Conservation (phyloP, 176 grass and related monocot species). For the Dactylis glomerata region DNA sequence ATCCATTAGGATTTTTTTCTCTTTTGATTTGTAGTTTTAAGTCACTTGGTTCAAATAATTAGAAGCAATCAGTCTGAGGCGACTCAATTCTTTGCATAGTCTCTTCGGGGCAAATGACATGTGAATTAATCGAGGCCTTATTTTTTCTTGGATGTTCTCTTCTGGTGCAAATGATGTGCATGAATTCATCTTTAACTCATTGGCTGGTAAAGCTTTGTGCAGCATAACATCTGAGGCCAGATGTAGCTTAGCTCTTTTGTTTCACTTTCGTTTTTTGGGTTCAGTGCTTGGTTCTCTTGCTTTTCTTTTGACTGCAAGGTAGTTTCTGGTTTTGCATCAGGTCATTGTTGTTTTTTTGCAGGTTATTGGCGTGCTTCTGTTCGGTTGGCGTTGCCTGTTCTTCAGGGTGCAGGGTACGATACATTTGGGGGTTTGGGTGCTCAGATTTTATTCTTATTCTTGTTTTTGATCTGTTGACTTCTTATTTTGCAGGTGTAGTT, state of each 20-base stretch:
- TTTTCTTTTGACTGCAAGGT: background rate
- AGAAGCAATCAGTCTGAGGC: too few species aligned
- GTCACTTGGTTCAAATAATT: background rate
- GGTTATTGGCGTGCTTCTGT: background rate
- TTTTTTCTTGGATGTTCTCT: background rate
- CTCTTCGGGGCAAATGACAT: background rate
- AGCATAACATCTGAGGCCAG: background rate
- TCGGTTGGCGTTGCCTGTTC: background rate
- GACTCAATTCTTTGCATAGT: background rate
- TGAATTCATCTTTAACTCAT: background rate
- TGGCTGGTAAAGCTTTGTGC: background rate
- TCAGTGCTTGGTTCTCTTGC: background rate
- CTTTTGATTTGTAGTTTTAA: too few species aligned
- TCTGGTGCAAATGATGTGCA: background rate
- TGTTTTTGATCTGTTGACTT: background rate
- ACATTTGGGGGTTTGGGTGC: background rate
- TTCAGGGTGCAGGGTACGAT: background rate
- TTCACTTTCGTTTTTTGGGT: too few species aligned
- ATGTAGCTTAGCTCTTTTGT: background rate
- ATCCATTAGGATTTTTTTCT: too few species aligned
- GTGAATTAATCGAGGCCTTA: background rate
- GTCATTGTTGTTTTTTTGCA: background rate
- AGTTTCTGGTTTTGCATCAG: background rate
- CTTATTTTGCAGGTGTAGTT: background rate
- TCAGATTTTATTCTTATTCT: background rate